Percentiles rank a stretch among this genome's conserved stretches.
phyloP scores from a whole-genome alignment of 306 rosid species.

The Dicorynia guianensis region DNA sequence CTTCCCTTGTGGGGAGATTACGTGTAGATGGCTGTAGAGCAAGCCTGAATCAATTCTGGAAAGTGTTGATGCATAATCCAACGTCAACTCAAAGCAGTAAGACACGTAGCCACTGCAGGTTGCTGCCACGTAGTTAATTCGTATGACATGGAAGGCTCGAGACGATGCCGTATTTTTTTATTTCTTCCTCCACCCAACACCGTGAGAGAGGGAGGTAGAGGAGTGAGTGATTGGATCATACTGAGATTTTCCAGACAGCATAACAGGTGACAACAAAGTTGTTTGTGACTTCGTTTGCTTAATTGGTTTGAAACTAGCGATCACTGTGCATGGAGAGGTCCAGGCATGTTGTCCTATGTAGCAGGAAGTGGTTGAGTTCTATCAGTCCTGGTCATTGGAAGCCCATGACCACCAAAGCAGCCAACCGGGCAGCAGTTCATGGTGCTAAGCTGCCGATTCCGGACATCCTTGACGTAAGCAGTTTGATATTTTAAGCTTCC shows the following conservation, averaged over 20 bases:
- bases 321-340: constrained; percentile 6
- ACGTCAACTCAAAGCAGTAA: background rate
- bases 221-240: background rate
- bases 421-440: constrained; percentile 42
- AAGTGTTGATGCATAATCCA: background rate
- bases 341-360: background rate
- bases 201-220: no score
- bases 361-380: constrained; percentile 24
- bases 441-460: constrained; percentile 36
- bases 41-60: background rate
- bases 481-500: background rate
- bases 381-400: constrained; percentile 14
- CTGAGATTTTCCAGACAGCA: background rate
- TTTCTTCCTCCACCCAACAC: background rate
- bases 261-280: no score
- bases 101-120: background rate
- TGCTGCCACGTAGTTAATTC: constrained; percentile 33
- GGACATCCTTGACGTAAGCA: constrained; percentile 16
- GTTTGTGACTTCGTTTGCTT: no score
- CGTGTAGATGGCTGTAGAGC: constrained; percentile 4
- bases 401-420: constrained; percentile 26
- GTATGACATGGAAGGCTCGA: constrained; percentile 15
- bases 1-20: background rate
- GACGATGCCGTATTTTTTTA: background rate
- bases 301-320: no score